Percentiles rank a stretch among this genome's conserved stretches.
These are phyloP conservation scores for Saksenaea vasiformis DNA, from an alignment of 371 early-diverging fungal genomes.

Conservation along the genomic window DNA sequence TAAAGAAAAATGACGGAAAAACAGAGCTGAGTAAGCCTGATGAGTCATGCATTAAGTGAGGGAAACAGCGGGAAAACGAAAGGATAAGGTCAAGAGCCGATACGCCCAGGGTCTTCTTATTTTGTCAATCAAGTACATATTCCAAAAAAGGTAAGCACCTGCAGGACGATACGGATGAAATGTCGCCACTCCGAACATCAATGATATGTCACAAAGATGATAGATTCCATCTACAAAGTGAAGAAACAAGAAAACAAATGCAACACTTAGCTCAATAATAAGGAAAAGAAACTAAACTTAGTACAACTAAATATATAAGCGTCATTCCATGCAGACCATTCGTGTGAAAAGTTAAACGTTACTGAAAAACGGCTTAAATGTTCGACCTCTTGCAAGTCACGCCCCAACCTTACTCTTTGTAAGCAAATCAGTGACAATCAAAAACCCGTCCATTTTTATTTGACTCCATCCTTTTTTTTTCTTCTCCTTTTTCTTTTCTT, in stretches of 20 bases:
- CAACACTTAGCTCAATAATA: too few relatives aligned
- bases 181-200: conserved; percentile 1
- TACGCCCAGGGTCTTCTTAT: background rate
- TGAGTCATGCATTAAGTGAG: background rate
- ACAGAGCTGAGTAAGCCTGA: background rate
- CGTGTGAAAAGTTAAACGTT: too few relatives aligned
- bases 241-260: background rate
- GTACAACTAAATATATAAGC: background rate
- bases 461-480: conserved; percentile 8
- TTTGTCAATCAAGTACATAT: background rate
- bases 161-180: background rate
- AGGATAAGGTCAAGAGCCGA: background rate
- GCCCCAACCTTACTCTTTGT: conserved; percentile 11
- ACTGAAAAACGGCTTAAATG: background rate
- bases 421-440: conserved; percentile 16
- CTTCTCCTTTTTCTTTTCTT: background rate
- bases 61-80: background rate
- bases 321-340: too few relatives aligned
- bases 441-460: conserved; percentile 11
- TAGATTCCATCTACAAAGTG: background rate
- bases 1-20: background rate
- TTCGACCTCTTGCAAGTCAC: background rate
- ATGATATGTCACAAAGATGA: background rate
- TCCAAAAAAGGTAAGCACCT: background rate
- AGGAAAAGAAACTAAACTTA: background rate